Conservation (phyloP, 495 filamentous ascomycete genomes). For the Penicillium waksmanii region DNA sequence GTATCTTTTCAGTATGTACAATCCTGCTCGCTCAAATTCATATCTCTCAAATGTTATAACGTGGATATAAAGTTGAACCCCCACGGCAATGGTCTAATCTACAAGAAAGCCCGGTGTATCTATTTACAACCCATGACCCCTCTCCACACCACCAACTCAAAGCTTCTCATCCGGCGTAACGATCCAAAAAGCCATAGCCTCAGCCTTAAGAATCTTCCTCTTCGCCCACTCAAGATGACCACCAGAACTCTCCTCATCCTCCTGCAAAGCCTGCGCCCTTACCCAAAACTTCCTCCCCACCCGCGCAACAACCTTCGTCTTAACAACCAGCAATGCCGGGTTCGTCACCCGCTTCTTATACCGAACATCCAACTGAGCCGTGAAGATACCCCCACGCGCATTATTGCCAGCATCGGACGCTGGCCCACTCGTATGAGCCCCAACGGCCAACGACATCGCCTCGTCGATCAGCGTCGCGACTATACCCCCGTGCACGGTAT, state of each 20-base stretch:
- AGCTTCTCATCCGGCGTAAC: conserved; percentile 27
- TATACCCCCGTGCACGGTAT: conserved; percentile 51
- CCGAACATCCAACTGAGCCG: conserved; percentile 45
- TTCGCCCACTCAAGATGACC: conserved; percentile 38
- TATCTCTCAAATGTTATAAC: conserved; percentile 5
- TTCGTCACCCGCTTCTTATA: conserved; percentile 39
- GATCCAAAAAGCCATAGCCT: conserved; percentile 51
- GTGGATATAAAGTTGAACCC: too few relatives aligned
- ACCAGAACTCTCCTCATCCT: conserved; percentile 34
- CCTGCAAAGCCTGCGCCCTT: conserved; percentile 43
- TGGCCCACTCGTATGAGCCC: conserved; percentile 31
- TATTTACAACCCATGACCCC: conserved; percentile 1
- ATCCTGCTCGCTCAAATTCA: background rate
- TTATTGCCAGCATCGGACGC: conserved; percentile 18
- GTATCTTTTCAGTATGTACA: too few relatives aligned
- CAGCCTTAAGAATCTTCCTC: conserved; percentile 37
- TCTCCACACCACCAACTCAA: background rate
- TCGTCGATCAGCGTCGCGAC: conserved; percentile 75
- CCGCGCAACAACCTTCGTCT: conserved; percentile 38
- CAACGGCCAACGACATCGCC: conserved; percentile 48
- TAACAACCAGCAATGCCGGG: conserved; percentile 38
- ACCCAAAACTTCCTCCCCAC: conserved; percentile 47
- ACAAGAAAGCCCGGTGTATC: background rate
- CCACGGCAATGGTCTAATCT: background rate
- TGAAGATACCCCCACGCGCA: conserved; percentile 41